phyloP scores from a whole-genome alignment of 148 eudicot species.

The Rhododendron griersonianum region DNA sequence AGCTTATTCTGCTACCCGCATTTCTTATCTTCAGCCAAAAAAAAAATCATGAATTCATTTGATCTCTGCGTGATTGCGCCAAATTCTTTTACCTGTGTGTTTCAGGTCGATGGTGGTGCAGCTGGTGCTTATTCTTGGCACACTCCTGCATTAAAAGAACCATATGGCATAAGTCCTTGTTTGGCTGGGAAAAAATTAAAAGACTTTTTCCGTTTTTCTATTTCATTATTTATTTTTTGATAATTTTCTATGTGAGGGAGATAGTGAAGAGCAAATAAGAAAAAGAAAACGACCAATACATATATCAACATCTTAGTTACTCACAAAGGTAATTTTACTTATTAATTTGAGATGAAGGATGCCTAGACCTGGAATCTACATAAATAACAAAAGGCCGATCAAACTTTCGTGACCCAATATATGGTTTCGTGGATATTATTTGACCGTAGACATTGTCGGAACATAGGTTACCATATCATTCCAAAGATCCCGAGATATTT shows the following conservation, averaged over 20 bases:
- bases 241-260: too few species aligned
- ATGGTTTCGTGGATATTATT: not conserved
- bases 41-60: not conserved
- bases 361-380: not conserved
- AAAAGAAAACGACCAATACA: not conserved
- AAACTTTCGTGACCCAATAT: not conserved
- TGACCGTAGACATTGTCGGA: not conserved
- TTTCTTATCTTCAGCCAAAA: not conserved
- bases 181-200: not conserved
- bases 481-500: not conserved
- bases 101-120: conserved; percentile 2
- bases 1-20: not conserved
- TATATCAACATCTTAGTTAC: not conserved
- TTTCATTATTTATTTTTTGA: too few species aligned
- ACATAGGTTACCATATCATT: not conserved
- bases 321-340: not conserved
- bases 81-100: not conserved
- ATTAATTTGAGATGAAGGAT: not conserved
- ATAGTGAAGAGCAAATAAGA: not conserved
- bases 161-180: not conserved
- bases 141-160: conserved; percentile 12
- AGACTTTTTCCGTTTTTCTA: too few species aligned
- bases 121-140: not conserved
- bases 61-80: not conserved
- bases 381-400: not conserved